Percentiles rank a stretch among this genome's conserved stretches.
Conservation (phyloP, 495 filamentous ascomycete genomes). For the Xylaria intraflava region DNA sequence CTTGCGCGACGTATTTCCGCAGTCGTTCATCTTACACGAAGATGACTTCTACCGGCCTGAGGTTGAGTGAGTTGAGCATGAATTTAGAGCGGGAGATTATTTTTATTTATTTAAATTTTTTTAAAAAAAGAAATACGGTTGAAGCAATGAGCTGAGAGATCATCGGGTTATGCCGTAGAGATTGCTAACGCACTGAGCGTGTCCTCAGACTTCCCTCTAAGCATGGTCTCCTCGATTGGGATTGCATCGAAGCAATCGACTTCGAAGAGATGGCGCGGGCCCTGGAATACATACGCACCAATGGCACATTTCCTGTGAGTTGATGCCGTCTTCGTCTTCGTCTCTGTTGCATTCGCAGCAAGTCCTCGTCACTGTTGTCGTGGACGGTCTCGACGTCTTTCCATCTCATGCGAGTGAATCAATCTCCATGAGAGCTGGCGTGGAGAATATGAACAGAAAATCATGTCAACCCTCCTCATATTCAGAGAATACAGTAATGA, state of each 20-base stretch:
- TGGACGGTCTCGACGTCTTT: too few relatives aligned
- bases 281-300: conserved; percentile 54
- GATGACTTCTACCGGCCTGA: conserved; percentile 90
- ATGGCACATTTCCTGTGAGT: conserved; percentile 59
- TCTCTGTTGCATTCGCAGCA: not conserved
- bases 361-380: not conserved
- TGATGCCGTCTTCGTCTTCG: not conserved
- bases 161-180: not conserved
- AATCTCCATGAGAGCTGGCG: not conserved
- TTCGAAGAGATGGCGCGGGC: conserved; percentile 54
- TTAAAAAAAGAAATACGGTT: not conserved
- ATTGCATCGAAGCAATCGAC: conserved; percentile 69
- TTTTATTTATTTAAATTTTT: too few relatives aligned
- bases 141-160: not conserved
- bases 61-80: conserved; percentile 41
- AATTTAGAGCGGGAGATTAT: not conserved
- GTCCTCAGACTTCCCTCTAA: conserved; percentile 39
- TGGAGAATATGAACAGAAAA: not conserved
- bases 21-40: conserved; percentile 75
- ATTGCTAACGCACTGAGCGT: not conserved
- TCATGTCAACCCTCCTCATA: not conserved
- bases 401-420: not conserved
- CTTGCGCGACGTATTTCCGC: conserved; percentile 63
- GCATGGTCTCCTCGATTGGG: conserved; percentile 72
- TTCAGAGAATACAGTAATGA: not conserved